Evolutionary conservation across 2,329 filamentous ascomycete species (phyloP), one percentile per base, ranked within the genome.

Genomic region (Nectriaceae sp.): DNA sequence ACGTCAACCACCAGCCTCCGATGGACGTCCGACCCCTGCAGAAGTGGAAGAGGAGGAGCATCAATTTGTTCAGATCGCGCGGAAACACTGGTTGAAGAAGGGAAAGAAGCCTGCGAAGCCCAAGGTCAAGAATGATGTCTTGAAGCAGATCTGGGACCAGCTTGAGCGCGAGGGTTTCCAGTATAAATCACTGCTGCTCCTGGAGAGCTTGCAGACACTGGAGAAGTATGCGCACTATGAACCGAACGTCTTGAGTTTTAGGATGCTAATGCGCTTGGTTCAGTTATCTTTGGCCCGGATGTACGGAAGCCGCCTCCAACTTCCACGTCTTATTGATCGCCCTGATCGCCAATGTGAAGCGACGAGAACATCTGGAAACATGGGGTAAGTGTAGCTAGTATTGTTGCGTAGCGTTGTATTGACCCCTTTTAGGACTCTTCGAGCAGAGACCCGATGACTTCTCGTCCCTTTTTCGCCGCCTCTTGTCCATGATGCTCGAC

Each of bases 251-350:
- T 10, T 18, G 72, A 11, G 11, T 10, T 16, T 16, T 36, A 24
- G n/a, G 38, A 21, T 44, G 46, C 66, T 70, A 49, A 71, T 54
- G 24, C 20, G 3, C 3, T 33, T 21, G 11, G 13, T 26, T 8
- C 43, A 89, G 90, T 65, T 97, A 96, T 66, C 79, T 99, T 21
- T 99, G 94, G 94, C 94, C 94, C 39, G 90, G 88, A 43, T 99
- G 95, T 67, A 85, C 82, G 11, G 89, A 96, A 55, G 85, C 94
- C 62, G 84, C 90, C 4, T 96, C 93, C 24, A 95, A 99, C 68
- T 87, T 91, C 63, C 93, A 99, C 68, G 87, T 97, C 45, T 76
- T 97, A 26, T 77, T 99, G 53, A 84, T 97, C 63, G 88, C 88
- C 15, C 71, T 97, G 54, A 85, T 99, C 62, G 82, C 89, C 54